Evolutionary conservation across 495 filamentous ascomycete species (phyloP).

Genomic region (Hypoxylon subgilvum): DNA sequence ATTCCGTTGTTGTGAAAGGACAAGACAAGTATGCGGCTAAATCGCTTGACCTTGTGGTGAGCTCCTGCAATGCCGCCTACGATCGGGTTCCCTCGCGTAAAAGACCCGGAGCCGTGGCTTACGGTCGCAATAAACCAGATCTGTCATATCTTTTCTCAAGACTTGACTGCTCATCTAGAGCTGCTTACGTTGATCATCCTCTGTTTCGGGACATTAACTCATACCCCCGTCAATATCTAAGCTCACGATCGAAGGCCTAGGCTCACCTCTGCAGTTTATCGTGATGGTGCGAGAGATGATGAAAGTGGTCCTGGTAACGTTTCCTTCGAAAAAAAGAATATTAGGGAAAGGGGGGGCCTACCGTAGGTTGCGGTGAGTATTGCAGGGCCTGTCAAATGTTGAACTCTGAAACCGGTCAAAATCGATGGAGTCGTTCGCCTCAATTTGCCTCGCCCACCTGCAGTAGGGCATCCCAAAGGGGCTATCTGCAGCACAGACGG

Average conservation of each 20-base stretch:
- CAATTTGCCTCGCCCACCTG: conserved; percentile 23
- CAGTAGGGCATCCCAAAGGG: conserved; percentile 28
- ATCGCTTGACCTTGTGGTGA: conserved; percentile 29
- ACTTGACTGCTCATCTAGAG: conserved; percentile 13
- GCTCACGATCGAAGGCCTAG: not conserved
- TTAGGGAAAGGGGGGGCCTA: conserved; percentile 20
- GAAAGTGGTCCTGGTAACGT: not conserved
- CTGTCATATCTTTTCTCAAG: conserved; percentile 23
- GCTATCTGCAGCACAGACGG: conserved; percentile 26
- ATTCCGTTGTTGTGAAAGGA: conserved; percentile 25
- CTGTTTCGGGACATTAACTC: conserved; percentile 24
- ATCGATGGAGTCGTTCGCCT: conserved; percentile 5
- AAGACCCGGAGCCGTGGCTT: conserved; percentile 31
- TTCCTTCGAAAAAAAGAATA: not conserved
- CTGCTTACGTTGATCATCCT: conserved; percentile 28
- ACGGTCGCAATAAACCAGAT: conserved; percentile 26
- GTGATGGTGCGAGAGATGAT: conserved; percentile 1
- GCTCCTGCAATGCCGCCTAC: conserved; percentile 25
- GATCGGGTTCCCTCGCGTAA: conserved; percentile 26
- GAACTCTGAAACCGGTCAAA: conserved; percentile 16
- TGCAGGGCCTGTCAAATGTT: not conserved
- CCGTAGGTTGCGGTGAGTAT: no score
- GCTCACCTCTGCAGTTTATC: not conserved
- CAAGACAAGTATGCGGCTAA: conserved; percentile 25
- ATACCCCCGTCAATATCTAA: conserved; percentile 21